A percentile compares a stretch with the other conserved stretches of the same genome.
Conservation (phyloP, 768 basidiomycete genomes). For the Cantharellus anzutake region DNA sequence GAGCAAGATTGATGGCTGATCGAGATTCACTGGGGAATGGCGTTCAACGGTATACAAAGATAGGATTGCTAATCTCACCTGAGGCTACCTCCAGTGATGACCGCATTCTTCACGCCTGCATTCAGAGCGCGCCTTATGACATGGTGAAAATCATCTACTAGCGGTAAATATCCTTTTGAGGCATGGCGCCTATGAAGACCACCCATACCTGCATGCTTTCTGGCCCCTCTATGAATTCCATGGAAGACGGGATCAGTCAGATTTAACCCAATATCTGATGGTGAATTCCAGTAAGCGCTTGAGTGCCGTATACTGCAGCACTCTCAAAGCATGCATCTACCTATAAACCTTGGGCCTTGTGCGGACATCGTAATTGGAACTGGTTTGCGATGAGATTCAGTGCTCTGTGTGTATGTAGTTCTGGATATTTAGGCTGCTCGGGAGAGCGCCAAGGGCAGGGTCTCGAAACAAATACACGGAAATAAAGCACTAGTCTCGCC, state of each 20-base stretch:
- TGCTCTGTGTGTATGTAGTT: no score
- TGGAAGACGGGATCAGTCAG: slow-evolving; percentile 24
- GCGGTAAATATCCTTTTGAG: neutral
- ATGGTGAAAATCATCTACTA: slow-evolving; percentile 39
- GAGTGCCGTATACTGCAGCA: no score
- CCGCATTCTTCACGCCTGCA: slow-evolving; percentile 48
- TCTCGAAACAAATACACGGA: no score
- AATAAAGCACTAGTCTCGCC: no score
- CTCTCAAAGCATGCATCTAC: no score
- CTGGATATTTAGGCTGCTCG: no score
- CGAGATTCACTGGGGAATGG: slow-evolving; percentile 32
- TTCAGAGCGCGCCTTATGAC: slow-evolving; percentile 35
- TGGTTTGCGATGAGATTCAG: no score
- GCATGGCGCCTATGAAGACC: neutral
- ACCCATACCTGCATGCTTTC: slow-evolving; percentile 18
- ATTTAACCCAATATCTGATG: slow-evolving; percentile 24
- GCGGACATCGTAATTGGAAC: no score
- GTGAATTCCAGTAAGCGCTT: neutral
- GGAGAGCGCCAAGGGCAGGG: no score
- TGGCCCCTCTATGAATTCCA: slow-evolving; percentile 20
- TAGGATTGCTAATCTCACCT: no score
- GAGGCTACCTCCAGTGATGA: slow-evolving; percentile 53
- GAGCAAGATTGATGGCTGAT: slow-evolving; percentile 39
- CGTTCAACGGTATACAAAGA: no score
- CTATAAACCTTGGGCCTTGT: no score